Base-by-base conservation (phyloP, 164 flowering plant species). In the Macadamia tetraphylla region DNA sequence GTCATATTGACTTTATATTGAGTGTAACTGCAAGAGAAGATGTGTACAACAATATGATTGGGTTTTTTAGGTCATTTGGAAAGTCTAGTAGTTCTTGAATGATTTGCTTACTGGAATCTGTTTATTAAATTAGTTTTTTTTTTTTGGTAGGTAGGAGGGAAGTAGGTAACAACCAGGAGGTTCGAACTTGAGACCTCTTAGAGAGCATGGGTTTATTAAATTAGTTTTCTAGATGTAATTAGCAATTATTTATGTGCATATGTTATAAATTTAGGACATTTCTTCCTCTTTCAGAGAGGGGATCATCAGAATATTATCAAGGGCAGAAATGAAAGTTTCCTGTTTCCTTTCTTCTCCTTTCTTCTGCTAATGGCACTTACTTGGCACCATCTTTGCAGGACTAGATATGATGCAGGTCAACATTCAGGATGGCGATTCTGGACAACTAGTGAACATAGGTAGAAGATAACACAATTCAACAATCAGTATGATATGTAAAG, bases 1-100 rank as follows among this genome's bases (percentile, higher is more conserved):
- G 97, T 59, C 99, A 92, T 67, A 67, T 90, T 2, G 98, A 90
- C 79, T 95, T 90, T 77, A 71, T 90, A 29, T 55, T 87, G 76
- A 84, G 96, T 62, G 69, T 69, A 35, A 81, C 48, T 2, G 89
- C 87, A 17, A 88, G 83, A 69, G 80, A 81, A 81, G 97, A 92
- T 76, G 73, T 92, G 43, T 89, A 84, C 66, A 74, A 82, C 32
- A 70, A 75, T 10, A 77, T 95, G 88, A 85, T 90, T 29, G 62
- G 62, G 56, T 94, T 89, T 73, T 88, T 92, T 64, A 85, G 76
- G 73, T 87, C 96, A 62, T 31, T 10, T 66, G 84, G 84, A 62
- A 77, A 70, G 60, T 80, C 80, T n/a, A 74, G 73, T 67, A 78
- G 81, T 57, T 78, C 58, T 78, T 66, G 69, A 71, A 44, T 63